Conservation (phyloP, 208 protist species). For the Trypanosomatidae sp. region DNA sequence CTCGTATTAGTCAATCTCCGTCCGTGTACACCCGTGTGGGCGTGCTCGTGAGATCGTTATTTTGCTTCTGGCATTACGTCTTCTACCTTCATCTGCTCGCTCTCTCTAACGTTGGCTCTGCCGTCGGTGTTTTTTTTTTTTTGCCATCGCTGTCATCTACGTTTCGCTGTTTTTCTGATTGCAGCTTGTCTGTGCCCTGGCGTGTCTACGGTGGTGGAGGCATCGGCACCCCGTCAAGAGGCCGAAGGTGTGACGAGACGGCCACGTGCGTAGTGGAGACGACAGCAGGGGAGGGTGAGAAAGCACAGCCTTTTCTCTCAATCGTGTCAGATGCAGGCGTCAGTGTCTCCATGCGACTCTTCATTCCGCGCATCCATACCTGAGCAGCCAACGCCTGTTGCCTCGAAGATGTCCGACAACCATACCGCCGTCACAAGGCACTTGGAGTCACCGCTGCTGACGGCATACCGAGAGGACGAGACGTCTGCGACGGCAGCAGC, state of each 20-base stretch:
- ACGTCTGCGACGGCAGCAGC: background rate
- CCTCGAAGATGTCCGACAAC: background rate
- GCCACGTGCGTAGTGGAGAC: background rate
- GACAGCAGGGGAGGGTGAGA: background rate
- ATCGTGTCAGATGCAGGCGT: background rate
- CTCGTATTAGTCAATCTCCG: background rate
- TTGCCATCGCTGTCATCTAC: background rate
- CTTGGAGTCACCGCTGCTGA: background rate
- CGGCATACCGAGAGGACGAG: background rate
- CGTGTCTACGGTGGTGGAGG: background rate
- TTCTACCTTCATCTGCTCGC: background rate
- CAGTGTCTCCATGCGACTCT: background rate
- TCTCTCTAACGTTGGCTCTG: background rate
- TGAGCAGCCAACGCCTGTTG: background rate
- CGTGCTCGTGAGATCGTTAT: background rate
- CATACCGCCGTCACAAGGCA: background rate
- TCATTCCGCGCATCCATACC: background rate
- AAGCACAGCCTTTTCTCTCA: background rate
- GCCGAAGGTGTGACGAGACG: background rate
- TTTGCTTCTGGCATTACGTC: background rate
- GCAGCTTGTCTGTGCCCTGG: background rate
- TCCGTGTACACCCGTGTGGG: background rate
- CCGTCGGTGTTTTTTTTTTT: background rate
- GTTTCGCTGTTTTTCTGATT: slow-evolving; percentile 7
- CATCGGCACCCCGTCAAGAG: background rate